These are phyloP conservation scores for Salmacisia buchloeana DNA, from an alignment of 1,284 basidiomycete genomes.

Conservation along the genomic window DNA sequence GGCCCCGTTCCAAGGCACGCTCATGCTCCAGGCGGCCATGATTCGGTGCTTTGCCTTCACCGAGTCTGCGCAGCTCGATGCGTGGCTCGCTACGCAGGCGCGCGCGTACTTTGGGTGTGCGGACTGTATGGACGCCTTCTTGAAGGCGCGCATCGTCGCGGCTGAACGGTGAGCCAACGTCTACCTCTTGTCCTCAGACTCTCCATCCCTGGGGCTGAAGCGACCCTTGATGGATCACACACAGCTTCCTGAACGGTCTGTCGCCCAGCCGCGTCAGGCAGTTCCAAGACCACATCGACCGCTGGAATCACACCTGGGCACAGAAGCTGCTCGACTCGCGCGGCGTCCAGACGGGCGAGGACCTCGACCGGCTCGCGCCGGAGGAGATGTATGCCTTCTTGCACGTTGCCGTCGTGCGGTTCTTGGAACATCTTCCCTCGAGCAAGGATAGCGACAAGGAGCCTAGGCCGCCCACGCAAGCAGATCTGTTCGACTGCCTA, in stretches of 20 bases:
- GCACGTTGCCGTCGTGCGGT: not conserved
- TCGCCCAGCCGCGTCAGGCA: not conserved
- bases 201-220: conserved; percentile 20
- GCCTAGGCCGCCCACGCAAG: not conserved
- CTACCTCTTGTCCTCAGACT: conserved; percentile 7
- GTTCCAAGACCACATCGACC: conserved; percentile 3
- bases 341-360: not conserved
- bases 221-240: conserved; percentile 27
- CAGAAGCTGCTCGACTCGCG: not conserved
- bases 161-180: conserved; percentile 12
- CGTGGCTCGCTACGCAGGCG: conserved; percentile 24
- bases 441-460: not conserved
- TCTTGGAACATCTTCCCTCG: not conserved
- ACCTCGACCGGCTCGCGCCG: not conserved
- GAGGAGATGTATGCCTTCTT: not conserved
- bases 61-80: conserved; percentile 20
- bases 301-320: not conserved
- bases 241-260: conserved; percentile 23
- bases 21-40: conserved; percentile 38
- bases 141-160: conserved; percentile 22
- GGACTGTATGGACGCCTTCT: conserved; percentile 36
- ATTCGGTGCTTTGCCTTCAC: conserved; percentile 33
- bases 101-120: conserved; percentile 26
- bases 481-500: not conserved
- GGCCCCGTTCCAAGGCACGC: too few species aligned